These are phyloP conservation scores for Globisporangium apiculatum DNA, from an alignment of 352 stramenopile species.

Conservation along the genomic window DNA sequence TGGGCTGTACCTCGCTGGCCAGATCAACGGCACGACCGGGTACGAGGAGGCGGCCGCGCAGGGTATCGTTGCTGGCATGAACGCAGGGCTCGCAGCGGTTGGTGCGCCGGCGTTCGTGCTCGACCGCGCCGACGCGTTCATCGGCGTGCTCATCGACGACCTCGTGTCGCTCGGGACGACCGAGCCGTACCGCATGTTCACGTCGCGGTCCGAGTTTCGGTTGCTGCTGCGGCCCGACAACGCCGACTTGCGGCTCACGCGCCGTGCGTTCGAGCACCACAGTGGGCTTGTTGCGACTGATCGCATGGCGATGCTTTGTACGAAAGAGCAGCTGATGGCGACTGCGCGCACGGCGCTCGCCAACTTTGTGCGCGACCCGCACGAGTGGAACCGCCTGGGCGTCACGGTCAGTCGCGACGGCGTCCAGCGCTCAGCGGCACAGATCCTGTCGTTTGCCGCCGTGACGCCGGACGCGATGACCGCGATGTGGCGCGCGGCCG, in stretches of 20 bases:
- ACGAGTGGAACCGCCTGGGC: conserved; percentile 82
- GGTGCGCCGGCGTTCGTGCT: conserved; percentile 83
- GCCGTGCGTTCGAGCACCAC: conserved; percentile 83
- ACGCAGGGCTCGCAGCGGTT: conserved; percentile 84
- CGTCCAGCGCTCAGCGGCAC: conserved; percentile 70
- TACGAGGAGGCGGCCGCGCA: conserved; percentile 99
- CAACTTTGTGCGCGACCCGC: conserved; percentile 53
- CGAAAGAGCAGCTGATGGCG: conserved; percentile 76
- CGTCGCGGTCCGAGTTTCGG: conserved; percentile 91
- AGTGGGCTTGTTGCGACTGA: conserved; percentile 68
- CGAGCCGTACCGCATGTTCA: conserved; percentile 99
- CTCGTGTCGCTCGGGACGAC: conserved; percentile 94
- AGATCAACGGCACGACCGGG: conserved; percentile 99
- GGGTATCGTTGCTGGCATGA: conserved; percentile 95
- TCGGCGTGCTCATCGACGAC: conserved; percentile 98
- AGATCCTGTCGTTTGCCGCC: conserved; percentile 64
- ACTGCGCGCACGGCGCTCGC: conserved; percentile 43
- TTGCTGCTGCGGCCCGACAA: conserved; percentile 92
- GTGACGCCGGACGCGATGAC: conserved; percentile 55
- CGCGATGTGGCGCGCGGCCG: conserved; percentile 37
- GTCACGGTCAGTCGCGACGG: conserved; percentile 70
- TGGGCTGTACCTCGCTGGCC: conserved; percentile 93
- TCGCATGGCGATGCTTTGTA: conserved; percentile 76
- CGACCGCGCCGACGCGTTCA: conserved; percentile 93
- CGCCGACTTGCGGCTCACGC: conserved; percentile 94